Conservation (phyloP, 129 eudicot genomes). For the Scalesia atractyloides region DNA sequence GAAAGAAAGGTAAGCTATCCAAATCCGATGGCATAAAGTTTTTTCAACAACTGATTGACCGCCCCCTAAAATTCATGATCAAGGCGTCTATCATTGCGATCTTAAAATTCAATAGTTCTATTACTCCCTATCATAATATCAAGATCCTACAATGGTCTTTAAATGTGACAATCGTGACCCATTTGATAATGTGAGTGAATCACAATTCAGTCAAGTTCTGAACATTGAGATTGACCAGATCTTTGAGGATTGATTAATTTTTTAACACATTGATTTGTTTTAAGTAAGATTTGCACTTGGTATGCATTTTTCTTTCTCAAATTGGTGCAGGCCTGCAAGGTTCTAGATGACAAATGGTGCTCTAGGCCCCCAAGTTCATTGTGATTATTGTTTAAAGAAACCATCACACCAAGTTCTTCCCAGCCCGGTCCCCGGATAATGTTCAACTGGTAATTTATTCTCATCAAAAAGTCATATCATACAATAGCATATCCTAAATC, state of each 20-base stretch:
- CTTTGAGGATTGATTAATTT: conserved; percentile 48
- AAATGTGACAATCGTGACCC: no score
- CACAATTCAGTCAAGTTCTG: conserved; percentile 73
- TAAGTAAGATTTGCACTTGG: neutral
- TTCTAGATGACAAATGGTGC: conserved; percentile 59
- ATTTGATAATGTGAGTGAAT: conserved; percentile 50
- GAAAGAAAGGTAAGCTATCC: no score
- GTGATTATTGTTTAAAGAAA: conserved; percentile 72
- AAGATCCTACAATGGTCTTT: no score
- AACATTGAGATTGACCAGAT: conserved; percentile 78
- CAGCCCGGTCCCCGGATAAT: conserved; percentile 53
- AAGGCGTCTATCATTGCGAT: no score
- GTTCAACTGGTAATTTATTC: conserved; percentile 59
- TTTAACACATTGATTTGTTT: neutral
- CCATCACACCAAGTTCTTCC: conserved; percentile 82
- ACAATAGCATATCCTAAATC: no score
- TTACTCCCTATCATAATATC: no score
- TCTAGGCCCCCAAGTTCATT: conserved; percentile 47
- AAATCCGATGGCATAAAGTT: no score
- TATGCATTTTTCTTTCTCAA: neutral
- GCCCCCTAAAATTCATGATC: no score
- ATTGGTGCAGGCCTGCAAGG: conserved; percentile 53
- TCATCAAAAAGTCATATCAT: neutral
- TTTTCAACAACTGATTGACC: no score
- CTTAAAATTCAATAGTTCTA: no score